These are phyloP conservation scores for Phytophthora fragariae DNA, from an alignment of 352 stramenopile genomes.

Conservation along the genomic window DNA sequence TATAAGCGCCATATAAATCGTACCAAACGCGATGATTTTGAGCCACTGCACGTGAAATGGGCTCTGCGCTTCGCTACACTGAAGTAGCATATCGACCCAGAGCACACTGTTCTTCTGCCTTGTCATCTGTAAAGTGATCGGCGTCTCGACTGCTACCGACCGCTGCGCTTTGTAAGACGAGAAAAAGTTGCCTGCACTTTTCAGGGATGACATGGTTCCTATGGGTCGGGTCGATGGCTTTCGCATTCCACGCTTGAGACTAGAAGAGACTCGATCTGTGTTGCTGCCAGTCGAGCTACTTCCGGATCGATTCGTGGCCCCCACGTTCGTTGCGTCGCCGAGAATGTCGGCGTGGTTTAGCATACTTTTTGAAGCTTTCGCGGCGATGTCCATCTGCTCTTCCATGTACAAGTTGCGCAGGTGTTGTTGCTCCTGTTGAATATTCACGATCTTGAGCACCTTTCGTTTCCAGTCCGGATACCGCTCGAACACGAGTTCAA, in stretches of 20 bases:
- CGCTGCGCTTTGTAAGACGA: constrained; percentile 41
- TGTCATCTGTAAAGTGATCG: constrained; percentile 2
- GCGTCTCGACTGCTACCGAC: constrained; percentile 19
- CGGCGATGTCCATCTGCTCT: constrained; percentile 58
- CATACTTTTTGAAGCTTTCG: constrained; percentile 18
- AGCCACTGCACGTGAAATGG: constrained; percentile 53
- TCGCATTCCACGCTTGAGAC: neutral
- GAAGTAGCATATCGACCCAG: constrained; percentile 59
- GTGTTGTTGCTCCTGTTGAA: constrained; percentile 59
- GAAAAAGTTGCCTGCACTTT: constrained; percentile 26
- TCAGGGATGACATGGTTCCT: constrained; percentile 7
- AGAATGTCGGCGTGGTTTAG: constrained; percentile 29
- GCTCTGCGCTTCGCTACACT: constrained; percentile 57
- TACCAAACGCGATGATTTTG: constrained; percentile 34
- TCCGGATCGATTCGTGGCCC: neutral
- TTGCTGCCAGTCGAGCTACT: constrained; percentile 6
- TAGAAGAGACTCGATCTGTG: neutral
- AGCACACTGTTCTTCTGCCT: constrained; percentile 31
- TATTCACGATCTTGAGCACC: constrained; percentile 63
- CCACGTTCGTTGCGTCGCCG: neutral
- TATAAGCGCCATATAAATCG: constrained; percentile 51
- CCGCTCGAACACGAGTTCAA: constrained; percentile 69
- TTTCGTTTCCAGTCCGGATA: constrained; percentile 75
- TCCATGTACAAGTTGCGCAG: constrained; percentile 66
- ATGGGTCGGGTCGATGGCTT: constrained; percentile 10